Evolutionary conservation across 2,329 filamentous ascomycete species (phyloP).

Genomic region (Penicillium frequentans): DNA sequence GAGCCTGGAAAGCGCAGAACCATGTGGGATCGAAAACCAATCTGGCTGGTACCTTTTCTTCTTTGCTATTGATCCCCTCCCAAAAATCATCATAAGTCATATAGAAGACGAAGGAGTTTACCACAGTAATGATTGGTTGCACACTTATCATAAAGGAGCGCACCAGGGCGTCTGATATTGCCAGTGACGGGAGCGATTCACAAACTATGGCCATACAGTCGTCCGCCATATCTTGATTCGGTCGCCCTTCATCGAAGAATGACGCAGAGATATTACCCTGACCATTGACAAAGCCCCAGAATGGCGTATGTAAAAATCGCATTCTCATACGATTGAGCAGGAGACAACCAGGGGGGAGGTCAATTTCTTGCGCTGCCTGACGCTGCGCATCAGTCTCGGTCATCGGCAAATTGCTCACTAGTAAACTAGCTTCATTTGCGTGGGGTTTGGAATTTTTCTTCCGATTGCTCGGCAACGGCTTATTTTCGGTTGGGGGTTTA

Average conservation of each 20-base stretch:
- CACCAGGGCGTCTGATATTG: background rate
- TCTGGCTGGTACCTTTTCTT: background rate
- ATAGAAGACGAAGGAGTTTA: slow-evolving; percentile 2
- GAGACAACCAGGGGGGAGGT: no score
- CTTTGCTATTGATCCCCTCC: background rate
- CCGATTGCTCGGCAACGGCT: no score
- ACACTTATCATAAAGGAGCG: slow-evolving; percentile 5
- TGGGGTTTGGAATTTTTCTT: no score
- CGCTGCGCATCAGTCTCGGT: no score
- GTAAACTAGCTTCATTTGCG: no score
- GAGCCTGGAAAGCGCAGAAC: slow-evolving; percentile 7
- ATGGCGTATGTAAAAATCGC: background rate
- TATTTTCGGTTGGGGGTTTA: no score
- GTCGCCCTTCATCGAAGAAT: slow-evolving; percentile 2
- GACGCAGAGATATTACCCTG: background rate
- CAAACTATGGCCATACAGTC: background rate
- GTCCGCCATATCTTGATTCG: background rate
- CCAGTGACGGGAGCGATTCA: background rate
- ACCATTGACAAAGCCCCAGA: slow-evolving; percentile 8
- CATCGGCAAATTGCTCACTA: no score
- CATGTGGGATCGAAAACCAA: slow-evolving; percentile 10
- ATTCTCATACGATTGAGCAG: no score
- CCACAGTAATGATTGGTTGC: slow-evolving; percentile 6
- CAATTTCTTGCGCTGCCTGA: no score
- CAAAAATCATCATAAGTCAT: slow-evolving; percentile 11